A percentile compares a stretch with the other conserved stretches of the same genome.
Conservation (phyloP, 495 filamentous ascomycete genomes). For the Podospora sp. region DNA sequence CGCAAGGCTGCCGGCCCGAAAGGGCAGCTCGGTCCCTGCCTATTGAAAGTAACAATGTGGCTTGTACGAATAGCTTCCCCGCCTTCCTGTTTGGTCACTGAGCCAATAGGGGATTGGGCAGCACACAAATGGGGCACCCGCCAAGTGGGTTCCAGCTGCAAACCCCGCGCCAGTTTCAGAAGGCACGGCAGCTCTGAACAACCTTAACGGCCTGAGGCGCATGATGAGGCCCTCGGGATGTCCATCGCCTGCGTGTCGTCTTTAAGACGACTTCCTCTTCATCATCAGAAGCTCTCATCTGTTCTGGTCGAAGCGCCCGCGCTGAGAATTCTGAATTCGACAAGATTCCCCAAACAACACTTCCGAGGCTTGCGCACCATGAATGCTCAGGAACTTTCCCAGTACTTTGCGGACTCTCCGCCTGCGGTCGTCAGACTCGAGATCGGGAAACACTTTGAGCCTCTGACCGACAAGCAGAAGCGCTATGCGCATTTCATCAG, state of each 20-base stretch:
- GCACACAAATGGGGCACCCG: neutral
- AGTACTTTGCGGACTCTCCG: slow-evolving; percentile 88
- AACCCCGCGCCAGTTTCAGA: neutral
- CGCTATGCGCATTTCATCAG: slow-evolving; percentile 93
- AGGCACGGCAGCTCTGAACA: neutral
- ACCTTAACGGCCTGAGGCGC: neutral
- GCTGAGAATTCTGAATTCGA: neutral
- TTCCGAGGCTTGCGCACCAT: slow-evolving; percentile 30
- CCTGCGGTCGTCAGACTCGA: slow-evolving; percentile 82
- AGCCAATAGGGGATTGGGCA: neutral
- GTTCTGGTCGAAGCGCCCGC: neutral
- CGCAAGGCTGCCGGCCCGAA: neutral
- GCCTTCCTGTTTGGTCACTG: neutral
- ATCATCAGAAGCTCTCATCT: neutral
- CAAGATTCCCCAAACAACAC: slow-evolving; percentile 5
- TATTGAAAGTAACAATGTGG: too few species aligned
- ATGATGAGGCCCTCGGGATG: neutral
- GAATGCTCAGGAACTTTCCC: slow-evolving; percentile 58
- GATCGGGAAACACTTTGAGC: slow-evolving; percentile 87
- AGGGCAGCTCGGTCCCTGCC: slow-evolving; percentile 1
- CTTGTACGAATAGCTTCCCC: neutral
- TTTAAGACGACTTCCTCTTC: slow-evolving; percentile 1
- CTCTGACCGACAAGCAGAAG: slow-evolving; percentile 74
- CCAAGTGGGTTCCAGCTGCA: neutral
- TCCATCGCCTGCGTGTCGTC: neutral